phyloP scores from a whole-genome alignment of 2,329 filamentous ascomycete species.

The Drechslera avenae region DNA sequence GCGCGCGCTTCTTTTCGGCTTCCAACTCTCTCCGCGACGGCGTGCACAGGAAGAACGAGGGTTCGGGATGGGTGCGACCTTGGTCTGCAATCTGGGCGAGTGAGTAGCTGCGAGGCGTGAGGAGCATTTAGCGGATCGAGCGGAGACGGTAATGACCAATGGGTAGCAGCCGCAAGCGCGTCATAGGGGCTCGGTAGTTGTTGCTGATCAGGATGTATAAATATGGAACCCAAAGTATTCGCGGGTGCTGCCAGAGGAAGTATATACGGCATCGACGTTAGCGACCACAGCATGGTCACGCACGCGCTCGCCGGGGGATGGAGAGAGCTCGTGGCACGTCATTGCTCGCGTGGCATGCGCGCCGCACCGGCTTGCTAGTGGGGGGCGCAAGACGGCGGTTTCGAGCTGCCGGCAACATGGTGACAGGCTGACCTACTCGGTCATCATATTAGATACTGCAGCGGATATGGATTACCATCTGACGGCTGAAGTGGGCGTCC shows the following conservation, averaged over 20 bases:
- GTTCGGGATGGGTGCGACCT: slow-evolving; percentile 32
- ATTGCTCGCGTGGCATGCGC: slow-evolving; percentile 17
- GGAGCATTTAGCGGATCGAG: slow-evolving; percentile 47
- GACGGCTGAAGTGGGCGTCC: not conserved
- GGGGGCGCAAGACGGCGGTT: not conserved
- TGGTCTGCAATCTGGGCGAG: slow-evolving; percentile 47
- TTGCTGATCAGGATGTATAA: slow-evolving; percentile 10
- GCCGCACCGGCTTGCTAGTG: slow-evolving; percentile 8
- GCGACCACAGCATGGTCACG: slow-evolving; percentile 8
- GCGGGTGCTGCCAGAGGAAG: slow-evolving; percentile 5
- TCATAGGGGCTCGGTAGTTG: slow-evolving; percentile 19
- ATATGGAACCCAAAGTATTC: slow-evolving; percentile 3
- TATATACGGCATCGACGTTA: not conserved
- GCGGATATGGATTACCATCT: not conserved
- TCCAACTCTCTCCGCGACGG: slow-evolving; percentile 42
- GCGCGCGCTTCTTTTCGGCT: slow-evolving; percentile 39
- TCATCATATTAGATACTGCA: not conserved
- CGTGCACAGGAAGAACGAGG: slow-evolving; percentile 43
- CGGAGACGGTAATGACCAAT: slow-evolving; percentile 28
- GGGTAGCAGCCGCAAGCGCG: slow-evolving; percentile 17
- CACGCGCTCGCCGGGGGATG: slow-evolving; percentile 12
- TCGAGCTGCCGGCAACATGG: not conserved
- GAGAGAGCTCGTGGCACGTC: slow-evolving; percentile 9
- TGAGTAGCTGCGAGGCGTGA: slow-evolving; percentile 48
- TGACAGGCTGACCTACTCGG: not conserved